Percentiles rank a stretch among this genome's conserved stretches.
These are phyloP conservation scores for Iris macrosiphon DNA, from an alignment of 106 monocot species.

Conservation along the genomic window DNA sequence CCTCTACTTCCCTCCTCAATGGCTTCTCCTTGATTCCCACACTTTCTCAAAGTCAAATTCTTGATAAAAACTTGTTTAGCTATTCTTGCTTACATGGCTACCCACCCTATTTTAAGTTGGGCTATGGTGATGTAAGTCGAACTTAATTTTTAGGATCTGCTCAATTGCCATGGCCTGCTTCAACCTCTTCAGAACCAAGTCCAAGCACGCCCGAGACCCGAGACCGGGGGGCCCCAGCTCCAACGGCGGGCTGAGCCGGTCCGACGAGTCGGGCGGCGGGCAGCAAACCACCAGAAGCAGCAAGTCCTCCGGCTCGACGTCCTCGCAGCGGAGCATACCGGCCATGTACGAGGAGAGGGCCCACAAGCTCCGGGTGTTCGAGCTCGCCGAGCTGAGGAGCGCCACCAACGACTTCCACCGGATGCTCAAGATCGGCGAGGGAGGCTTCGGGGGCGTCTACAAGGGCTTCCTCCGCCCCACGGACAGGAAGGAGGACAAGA, in stretches of 20 bases:
- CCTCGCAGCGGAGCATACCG: slow-evolving; percentile 13
- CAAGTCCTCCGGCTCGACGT: slow-evolving; percentile 15
- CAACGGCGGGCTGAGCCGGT: background rate
- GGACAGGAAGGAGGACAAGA: slow-evolving; percentile 14
- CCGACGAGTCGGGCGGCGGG: slow-evolving; percentile 2
- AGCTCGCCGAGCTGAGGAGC: slow-evolving; percentile 16
- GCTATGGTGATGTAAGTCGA: too few relatives aligned
- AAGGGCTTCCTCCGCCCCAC: slow-evolving; percentile 16
- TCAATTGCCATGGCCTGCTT: slow-evolving; percentile 25
- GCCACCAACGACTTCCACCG: slow-evolving; percentile 23
- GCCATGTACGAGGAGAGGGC: slow-evolving; percentile 23
- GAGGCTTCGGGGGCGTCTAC: slow-evolving; percentile 25
- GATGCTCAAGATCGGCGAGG: slow-evolving; percentile 22
- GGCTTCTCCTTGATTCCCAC: too few relatives aligned
- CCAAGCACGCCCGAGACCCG: background rate
- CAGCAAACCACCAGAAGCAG: slow-evolving; percentile 5
- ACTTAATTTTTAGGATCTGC: too few relatives aligned
- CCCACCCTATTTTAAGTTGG: too few relatives aligned
- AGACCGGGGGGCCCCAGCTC: background rate
- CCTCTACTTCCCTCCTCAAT: too few relatives aligned
- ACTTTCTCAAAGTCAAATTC: too few relatives aligned
- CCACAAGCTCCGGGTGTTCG: slow-evolving; percentile 17
- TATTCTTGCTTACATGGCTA: too few relatives aligned
- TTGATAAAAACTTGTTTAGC: too few relatives aligned
- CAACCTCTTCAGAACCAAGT: background rate